Evolutionary conservation across 1,139 yeast species (phyloP).

Genomic region (Spencermartinsiella ligniputridi): DNA sequence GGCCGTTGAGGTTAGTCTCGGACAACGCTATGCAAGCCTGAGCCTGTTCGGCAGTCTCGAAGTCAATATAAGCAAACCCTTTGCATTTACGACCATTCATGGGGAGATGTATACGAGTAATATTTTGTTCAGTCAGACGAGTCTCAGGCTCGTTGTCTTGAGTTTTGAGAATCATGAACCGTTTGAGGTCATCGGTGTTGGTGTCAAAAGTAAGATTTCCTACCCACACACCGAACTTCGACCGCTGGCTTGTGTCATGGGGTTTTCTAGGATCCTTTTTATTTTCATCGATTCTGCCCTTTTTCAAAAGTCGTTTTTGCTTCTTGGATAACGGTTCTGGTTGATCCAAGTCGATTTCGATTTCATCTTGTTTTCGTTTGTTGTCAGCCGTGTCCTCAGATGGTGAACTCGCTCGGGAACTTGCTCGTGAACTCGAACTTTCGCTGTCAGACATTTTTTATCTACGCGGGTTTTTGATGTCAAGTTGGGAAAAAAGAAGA

Average conservation of each 20-base stretch:
- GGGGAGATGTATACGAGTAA: conserved; percentile 42
- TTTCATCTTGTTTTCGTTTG: conserved; percentile 39
- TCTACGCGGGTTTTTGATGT: background rate
- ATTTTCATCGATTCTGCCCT: conserved; percentile 39
- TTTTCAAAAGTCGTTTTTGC: conserved; percentile 81
- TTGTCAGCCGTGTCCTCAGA: conserved; percentile 4
- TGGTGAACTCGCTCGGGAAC: background rate
- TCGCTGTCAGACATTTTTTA: background rate
- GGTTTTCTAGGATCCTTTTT: conserved; percentile 25
- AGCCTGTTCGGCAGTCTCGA: conserved; percentile 60
- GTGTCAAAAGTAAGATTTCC: conserved; percentile 91
- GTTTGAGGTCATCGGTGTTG: conserved; percentile 62
- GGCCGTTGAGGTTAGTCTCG: conserved; percentile 71
- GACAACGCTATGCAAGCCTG: conserved; percentile 61
- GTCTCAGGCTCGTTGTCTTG: conserved; percentile 24
- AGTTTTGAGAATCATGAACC: conserved; percentile 62
- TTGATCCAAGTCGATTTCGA: conserved; percentile 74
- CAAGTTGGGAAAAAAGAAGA: background rate
- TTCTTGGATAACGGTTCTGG: conserved; percentile 87
- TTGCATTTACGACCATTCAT: conserved; percentile 40
- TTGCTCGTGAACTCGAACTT: background rate
- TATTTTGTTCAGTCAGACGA: conserved; percentile 38
- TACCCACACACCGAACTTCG: conserved; percentile 79
- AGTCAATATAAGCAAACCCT: conserved; percentile 92
- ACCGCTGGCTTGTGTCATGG: conserved; percentile 34